These are phyloP conservation scores for Wickerhamiella lipophila DNA, from an alignment of 805 yeast species.

Conservation along the genomic window DNA sequence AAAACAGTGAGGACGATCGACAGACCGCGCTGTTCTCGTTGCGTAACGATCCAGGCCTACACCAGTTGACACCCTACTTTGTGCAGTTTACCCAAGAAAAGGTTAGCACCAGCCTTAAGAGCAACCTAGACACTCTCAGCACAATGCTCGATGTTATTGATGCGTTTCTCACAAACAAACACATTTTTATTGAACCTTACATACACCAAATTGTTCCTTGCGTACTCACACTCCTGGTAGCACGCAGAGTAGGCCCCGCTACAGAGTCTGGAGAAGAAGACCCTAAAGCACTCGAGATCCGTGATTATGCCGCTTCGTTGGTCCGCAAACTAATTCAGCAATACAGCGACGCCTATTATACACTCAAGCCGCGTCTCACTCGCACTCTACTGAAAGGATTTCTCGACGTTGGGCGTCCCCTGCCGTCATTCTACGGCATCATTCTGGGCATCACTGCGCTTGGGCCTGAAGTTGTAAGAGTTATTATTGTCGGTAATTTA, in stretches of 20 bases:
- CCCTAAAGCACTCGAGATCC: constrained; percentile 38
- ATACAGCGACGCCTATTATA: constrained; percentile 75
- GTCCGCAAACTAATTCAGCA: constrained; percentile 63
- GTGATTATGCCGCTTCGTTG: constrained; percentile 80
- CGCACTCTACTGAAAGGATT: constrained; percentile 86
- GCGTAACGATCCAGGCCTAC: constrained; percentile 87
- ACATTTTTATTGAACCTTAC: constrained; percentile 86
- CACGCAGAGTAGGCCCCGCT: constrained; percentile 64
- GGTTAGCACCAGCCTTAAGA: constrained; percentile 68
- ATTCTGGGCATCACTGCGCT: constrained; percentile 69
- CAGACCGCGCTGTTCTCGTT: constrained; percentile 76
- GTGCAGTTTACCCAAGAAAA: constrained; percentile 95
- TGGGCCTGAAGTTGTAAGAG: constrained; percentile 79
- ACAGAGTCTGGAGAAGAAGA: constrained; percentile 1
- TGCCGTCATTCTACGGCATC: constrained; percentile 88
- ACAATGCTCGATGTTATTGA: constrained; percentile 84
- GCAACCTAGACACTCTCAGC: constrained; percentile 49
- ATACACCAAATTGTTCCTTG: constrained; percentile 97
- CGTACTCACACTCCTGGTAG: constrained; percentile 73
- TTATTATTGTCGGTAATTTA: constrained; percentile 71
- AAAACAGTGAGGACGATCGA: constrained; percentile 38
- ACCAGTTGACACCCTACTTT: constrained; percentile 91
- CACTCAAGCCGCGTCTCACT: constrained; percentile 85
- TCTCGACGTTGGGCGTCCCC: constrained; percentile 66
- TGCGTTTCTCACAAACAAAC: constrained; percentile 67